phyloP scores from a whole-genome alignment of 148 eudicot genomes.

The Arctostaphylos glauca region DNA sequence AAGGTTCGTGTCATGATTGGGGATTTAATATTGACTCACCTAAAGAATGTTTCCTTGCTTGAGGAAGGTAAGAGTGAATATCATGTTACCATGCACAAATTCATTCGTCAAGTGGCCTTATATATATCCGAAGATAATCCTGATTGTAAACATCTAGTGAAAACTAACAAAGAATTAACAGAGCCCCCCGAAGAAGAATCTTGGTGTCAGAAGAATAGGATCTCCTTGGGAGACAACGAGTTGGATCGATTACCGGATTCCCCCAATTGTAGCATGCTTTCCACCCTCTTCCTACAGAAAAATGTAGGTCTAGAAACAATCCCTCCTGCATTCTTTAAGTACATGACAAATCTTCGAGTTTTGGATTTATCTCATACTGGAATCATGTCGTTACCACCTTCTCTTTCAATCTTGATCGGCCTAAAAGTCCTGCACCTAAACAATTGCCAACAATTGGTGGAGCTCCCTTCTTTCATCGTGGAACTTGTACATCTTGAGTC shows the following conservation, averaged over 20 bases:
- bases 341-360: conserved; percentile 18
- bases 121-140: neutral
- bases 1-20: neutral
- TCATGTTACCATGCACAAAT: conserved; percentile 20
- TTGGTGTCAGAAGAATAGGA: conserved; percentile 15
- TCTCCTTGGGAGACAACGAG: conserved; percentile 17
- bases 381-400: conserved; percentile 12
- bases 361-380: conserved; percentile 16
- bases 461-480: neutral
- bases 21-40: neutral
- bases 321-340: conserved; percentile 10
- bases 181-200: neutral
- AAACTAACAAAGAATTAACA: neutral
- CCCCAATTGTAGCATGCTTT: conserved; percentile 14
- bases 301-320: neutral
- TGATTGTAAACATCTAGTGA: conserved; percentile 4
- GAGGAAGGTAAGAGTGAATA: conserved; percentile 14
- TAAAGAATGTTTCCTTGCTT: conserved; percentile 18
- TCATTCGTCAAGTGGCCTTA: conserved; percentile 15
- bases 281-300: conserved; percentile 20
- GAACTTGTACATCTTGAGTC: conserved; percentile 19
- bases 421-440: conserved; percentile 17
- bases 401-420: neutral
- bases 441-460: conserved; percentile 7
- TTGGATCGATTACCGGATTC: conserved; percentile 10